These are phyloP conservation scores for Ramularia endophylla DNA, from an alignment of 2,329 filamentous ascomycete genomes.

Conservation along the genomic window DNA sequence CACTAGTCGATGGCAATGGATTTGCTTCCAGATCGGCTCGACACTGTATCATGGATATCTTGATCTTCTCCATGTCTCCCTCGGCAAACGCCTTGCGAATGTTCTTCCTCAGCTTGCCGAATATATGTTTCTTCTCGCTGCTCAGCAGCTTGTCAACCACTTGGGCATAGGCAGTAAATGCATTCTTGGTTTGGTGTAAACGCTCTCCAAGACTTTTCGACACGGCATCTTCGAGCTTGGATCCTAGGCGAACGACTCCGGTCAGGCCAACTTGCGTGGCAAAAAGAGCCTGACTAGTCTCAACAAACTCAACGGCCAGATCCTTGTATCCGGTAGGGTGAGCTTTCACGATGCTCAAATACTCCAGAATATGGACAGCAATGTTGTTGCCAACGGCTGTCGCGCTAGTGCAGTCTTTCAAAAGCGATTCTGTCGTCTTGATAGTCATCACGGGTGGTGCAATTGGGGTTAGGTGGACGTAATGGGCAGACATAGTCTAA, in stretches of 20 bases:
- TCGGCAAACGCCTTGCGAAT: constrained; percentile 60
- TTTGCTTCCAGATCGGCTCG: constrained; percentile 47
- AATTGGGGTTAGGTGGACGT: too few species aligned
- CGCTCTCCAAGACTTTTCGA: constrained; percentile 59
- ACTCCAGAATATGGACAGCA: constrained; percentile 60
- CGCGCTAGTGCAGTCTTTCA: constrained; percentile 53
- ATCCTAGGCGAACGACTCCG: constrained; percentile 29
- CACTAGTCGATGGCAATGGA: constrained; percentile 53
- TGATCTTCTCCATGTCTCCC: constrained; percentile 56
- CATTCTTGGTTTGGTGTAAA: constrained; percentile 54
- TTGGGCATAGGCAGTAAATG: constrained; percentile 59
- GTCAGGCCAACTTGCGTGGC: constrained; percentile 61
- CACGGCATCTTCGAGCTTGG: constrained; percentile 38
- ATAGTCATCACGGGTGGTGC: constrained; percentile 15
- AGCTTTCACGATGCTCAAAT: constrained; percentile 52
- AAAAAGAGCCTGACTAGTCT: constrained; percentile 60
- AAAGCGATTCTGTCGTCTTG: constrained; percentile 34
- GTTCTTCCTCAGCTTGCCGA: constrained; percentile 55
- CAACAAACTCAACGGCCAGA: constrained; percentile 61
- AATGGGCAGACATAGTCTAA: too few species aligned
- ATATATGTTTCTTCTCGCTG: constrained; percentile 55
- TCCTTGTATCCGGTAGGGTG: constrained; percentile 52
- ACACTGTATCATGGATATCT: constrained; percentile 50
- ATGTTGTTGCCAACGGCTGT: constrained; percentile 58
- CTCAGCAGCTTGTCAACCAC: constrained; percentile 57